Percentiles rank a stretch among this genome's conserved stretches.
phyloP scores from a whole-genome alignment of 164 flowering plant species.

The Tetrastigma voinierianum region DNA sequence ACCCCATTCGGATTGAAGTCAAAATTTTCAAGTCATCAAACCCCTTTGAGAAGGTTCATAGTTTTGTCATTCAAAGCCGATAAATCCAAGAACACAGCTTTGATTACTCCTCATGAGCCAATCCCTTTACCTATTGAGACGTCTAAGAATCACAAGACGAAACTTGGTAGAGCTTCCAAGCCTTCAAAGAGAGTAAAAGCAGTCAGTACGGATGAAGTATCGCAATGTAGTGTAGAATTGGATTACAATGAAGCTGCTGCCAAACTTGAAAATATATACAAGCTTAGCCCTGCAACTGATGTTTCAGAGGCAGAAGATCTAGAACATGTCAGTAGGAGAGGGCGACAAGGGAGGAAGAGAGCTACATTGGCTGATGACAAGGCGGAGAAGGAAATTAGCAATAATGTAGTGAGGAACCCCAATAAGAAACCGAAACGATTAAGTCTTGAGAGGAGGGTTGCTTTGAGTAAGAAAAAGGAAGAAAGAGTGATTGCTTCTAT shows the following conservation, averaged over 20 bases:
- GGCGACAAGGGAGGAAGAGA: slow-evolving; percentile 39
- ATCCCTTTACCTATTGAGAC: slow-evolving; percentile 42
- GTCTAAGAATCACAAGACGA: slow-evolving; percentile 42
- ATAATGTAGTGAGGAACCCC: slow-evolving; percentile 47
- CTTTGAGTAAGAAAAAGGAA: slow-evolving; percentile 44
- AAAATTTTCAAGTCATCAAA: slow-evolving; percentile 28
- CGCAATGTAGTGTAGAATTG: slow-evolving; percentile 49
- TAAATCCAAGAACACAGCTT: slow-evolving; percentile 43
- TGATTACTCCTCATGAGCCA: slow-evolving; percentile 47
- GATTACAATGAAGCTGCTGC: slow-evolving; percentile 94
- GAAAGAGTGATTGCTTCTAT: slow-evolving; percentile 12
- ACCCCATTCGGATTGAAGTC: slow-evolving; percentile 54
- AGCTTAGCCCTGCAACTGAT: slow-evolving; percentile 54
- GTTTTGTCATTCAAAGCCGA: slow-evolving; percentile 67
- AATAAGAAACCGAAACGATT: slow-evolving; percentile 47
- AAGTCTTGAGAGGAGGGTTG: slow-evolving; percentile 74
- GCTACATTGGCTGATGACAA: slow-evolving; percentile 25
- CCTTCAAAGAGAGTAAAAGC: slow-evolving; percentile 48
- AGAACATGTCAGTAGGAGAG: slow-evolving; percentile 18
- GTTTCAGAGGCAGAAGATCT: slow-evolving; percentile 40
- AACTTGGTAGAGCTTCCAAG: slow-evolving; percentile 35
- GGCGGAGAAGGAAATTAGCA: slow-evolving; percentile 16
- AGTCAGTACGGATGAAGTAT: slow-evolving; percentile 41
- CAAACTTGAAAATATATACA: slow-evolving; percentile 73
- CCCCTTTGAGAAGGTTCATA: slow-evolving; percentile 32